Conservation (phyloP, 1,284 basidiomycete species). For the Earliella scabrosa region DNA sequence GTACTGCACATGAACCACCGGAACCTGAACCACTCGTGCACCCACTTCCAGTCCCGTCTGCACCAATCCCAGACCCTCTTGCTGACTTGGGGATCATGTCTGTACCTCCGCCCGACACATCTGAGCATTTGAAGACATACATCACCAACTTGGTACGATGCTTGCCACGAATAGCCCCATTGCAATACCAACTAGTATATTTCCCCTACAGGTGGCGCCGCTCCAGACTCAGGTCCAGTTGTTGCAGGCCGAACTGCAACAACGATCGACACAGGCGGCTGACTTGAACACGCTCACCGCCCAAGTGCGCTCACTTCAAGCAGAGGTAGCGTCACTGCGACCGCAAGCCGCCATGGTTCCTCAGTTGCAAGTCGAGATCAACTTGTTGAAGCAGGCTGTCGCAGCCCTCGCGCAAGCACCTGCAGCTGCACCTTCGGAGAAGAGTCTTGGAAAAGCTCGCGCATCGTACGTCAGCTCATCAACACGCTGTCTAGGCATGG, state of each 20-base stretch:
- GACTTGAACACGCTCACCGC: conserved; percentile 34
- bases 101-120: neutral
- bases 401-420: conserved; percentile 2
- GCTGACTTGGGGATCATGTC: neutral
- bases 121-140: conserved; percentile 15
- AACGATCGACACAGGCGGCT: conserved; percentile 36
- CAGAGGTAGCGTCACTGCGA: conserved; percentile 28
- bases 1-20: conserved; percentile 24
- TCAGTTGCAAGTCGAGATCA: conserved; percentile 28
- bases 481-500: neutral
- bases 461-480: conserved; percentile 20
- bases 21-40: neutral
- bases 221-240: conserved; percentile 53
- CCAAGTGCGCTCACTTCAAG: conserved; percentile 21
- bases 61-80: conserved; percentile 1
- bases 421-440: conserved; percentile 12
- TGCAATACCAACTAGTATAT: neutral
- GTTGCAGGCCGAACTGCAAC: conserved; percentile 36
- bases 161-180: neutral
- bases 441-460: conserved; percentile 29
- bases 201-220: conserved; percentile 50
- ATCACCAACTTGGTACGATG: conserved; percentile 19
- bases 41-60: neutral
- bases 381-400: conserved; percentile 25
- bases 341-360: conserved; percentile 19